Percentiles rank a stretch among this genome's conserved stretches.
Conservation (phyloP, 805 yeast genomes). For the Lipomyces starkeyi region DNA sequence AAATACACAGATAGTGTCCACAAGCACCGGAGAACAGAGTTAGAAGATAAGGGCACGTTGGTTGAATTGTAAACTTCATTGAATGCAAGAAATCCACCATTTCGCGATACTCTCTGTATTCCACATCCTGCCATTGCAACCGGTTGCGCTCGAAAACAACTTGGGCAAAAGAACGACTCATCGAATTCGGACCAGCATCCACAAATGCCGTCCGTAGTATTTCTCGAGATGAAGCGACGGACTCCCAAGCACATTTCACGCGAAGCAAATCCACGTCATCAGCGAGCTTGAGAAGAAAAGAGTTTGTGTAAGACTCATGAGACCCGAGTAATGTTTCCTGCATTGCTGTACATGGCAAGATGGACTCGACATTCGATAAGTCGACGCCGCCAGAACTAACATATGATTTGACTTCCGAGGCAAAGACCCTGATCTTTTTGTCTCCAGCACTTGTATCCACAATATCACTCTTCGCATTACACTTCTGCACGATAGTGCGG, state of each 20-base stretch:
- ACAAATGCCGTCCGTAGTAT: conserved; percentile 36
- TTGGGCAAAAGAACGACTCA: conserved; percentile 28
- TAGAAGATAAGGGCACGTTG: conserved; percentile 19
- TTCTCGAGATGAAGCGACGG: conserved; percentile 12
- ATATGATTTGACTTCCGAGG: conserved; percentile 7
- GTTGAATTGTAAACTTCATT: background rate
- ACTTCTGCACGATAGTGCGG: conserved; percentile 3
- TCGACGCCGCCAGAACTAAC: conserved; percentile 3
- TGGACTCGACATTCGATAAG: background rate
- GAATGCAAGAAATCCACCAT: conserved; percentile 4
- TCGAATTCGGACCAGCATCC: conserved; percentile 15
- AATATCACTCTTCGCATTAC: background rate
- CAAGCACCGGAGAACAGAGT: conserved; percentile 3
- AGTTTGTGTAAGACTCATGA: conserved; percentile 22
- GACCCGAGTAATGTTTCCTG: conserved; percentile 32
- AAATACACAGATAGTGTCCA: conserved; percentile 13
- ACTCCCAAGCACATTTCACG: conserved; percentile 20
- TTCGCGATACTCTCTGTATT: background rate
- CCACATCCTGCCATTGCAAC: conserved; percentile 4
- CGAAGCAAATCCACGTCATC: conserved; percentile 6
- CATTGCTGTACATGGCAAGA: conserved; percentile 35
- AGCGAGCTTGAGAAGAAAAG: conserved; percentile 23
- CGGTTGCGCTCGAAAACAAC: conserved; percentile 11
- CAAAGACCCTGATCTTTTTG: background rate
- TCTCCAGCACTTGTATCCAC: background rate